Evolutionary conservation across 495 filamentous ascomycete genomes (phyloP).

Genomic region (Tuber microsphaerosporum): DNA sequence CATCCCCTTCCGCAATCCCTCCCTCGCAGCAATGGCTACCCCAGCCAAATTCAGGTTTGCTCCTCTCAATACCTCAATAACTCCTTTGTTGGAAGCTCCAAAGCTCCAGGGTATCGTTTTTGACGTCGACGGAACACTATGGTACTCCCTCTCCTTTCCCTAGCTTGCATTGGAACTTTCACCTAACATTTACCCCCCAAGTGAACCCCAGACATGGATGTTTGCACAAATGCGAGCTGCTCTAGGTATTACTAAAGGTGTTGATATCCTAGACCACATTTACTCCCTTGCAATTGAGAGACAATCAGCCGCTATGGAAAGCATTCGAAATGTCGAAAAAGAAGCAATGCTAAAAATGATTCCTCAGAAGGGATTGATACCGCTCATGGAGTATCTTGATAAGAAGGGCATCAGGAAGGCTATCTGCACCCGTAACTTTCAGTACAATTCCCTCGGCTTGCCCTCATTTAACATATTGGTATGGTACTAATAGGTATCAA

Average conservation of each 20-base stretch:
- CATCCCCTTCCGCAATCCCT: background rate
- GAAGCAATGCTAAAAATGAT: constrained; percentile 68
- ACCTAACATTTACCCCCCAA: constrained; percentile 38
- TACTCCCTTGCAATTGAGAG: constrained; percentile 59
- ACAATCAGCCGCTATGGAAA: constrained; percentile 58
- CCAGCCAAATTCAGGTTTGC: constrained; percentile 44
- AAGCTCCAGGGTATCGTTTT: constrained; percentile 77
- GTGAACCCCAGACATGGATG: constrained; percentile 91
- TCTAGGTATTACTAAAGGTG: constrained; percentile 56
- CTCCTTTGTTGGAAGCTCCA: constrained; percentile 45
- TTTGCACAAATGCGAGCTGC: constrained; percentile 71
- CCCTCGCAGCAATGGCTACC: constrained; percentile 10
- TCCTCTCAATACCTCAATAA: constrained; percentile 47
- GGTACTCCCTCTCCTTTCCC: constrained; percentile 51
- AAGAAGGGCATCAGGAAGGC: constrained; percentile 59
- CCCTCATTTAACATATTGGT: background rate
- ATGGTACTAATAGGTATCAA: background rate
- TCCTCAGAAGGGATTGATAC: constrained; percentile 67
- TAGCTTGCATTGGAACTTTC: constrained; percentile 6
- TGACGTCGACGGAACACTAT: constrained; percentile 91
- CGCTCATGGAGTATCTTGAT: constrained; percentile 75
- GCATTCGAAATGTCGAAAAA: constrained; percentile 71
- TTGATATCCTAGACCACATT: constrained; percentile 85
- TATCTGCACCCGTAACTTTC: constrained; percentile 93
- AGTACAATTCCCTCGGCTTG: constrained; percentile 46